A percentile compares a stretch with the other conserved stretches of the same genome.
phyloP scores from a whole-genome alignment of 2,329 filamentous ascomycete genomes.

The Lecanicillium sp. region DNA sequence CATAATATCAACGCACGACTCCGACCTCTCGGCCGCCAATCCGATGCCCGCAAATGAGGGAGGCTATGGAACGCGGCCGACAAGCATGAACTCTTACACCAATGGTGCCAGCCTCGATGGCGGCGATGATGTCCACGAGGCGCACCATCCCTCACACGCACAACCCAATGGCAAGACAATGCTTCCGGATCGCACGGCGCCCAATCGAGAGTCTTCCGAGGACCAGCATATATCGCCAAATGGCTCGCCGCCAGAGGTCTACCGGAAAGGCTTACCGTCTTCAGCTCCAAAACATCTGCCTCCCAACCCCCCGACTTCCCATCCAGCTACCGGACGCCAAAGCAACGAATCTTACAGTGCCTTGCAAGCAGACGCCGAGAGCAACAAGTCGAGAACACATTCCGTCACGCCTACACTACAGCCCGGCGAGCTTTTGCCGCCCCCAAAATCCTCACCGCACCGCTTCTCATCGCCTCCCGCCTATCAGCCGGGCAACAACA shows the following conservation, averaged over 20 bases:
- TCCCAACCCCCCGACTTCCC: constrained; percentile 11
- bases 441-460: constrained; percentile 5
- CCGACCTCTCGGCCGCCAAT: constrained; percentile 39
- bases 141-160: constrained; percentile 1
- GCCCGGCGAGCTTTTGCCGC: background rate
- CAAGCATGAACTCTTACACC: constrained; percentile 52
- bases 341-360: constrained; percentile 11
- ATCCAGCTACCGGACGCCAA: constrained; percentile 19
- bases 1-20: constrained; percentile 44
- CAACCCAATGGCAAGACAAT: constrained; percentile 8
- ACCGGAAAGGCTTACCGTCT: constrained; percentile 1
- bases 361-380: constrained; percentile 15
- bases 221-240: constrained; percentile 13
- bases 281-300: constrained; percentile 2
- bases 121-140: constrained; percentile 19
- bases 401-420: background rate
- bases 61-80: constrained; percentile 28
- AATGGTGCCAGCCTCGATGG: constrained; percentile 42
- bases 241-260: constrained; percentile 12
- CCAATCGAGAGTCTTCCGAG: background rate
- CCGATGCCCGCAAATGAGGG: constrained; percentile 36
- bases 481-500: constrained; percentile 34
- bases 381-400: no score
- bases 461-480: constrained; percentile 10
- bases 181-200: constrained; percentile 2